Conservation (phyloP, 2,329 filamentous ascomycete species). For the Periconia sp. region DNA sequence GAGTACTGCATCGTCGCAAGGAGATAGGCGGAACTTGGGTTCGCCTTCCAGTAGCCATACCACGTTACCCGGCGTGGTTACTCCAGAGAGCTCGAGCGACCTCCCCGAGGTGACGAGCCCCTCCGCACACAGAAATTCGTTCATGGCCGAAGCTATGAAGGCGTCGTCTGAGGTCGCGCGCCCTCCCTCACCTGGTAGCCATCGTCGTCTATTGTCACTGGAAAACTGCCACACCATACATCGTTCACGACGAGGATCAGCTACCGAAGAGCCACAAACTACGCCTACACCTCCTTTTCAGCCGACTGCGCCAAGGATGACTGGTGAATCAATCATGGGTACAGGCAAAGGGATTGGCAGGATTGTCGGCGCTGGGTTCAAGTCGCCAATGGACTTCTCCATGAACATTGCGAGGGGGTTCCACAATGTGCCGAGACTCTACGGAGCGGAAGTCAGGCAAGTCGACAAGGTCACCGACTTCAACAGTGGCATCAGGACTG, state of each 20-base stretch:
- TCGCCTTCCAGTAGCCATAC: constrained; percentile 20
- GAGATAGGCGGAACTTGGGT: constrained; percentile 12
- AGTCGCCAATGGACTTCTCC: constrained; percentile 82
- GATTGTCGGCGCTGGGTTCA: constrained; percentile 75
- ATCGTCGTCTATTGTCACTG: constrained; percentile 3
- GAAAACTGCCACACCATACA: constrained; percentile 1
- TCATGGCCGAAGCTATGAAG: constrained; percentile 37
- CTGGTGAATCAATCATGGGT: constrained; percentile 60
- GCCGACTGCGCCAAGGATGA: constrained; percentile 11
- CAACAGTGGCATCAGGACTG: constrained; percentile 73
- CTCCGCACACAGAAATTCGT: constrained; percentile 21
- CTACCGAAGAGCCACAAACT: constrained; percentile 16
- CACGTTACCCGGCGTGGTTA: constrained; percentile 17
- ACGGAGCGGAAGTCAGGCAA: constrained; percentile 81
- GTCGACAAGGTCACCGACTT: constrained; percentile 77
- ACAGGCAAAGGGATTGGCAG: constrained; percentile 69
- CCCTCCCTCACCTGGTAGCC: constrained; percentile 27
- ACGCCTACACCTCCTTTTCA: constrained; percentile 7
- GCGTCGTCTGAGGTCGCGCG: constrained; percentile 32
- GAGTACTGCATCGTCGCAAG: constrained; percentile 3
- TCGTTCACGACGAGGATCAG: constrained; percentile 14
- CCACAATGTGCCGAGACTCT: constrained; percentile 81
- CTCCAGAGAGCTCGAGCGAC: constrained; percentile 4
- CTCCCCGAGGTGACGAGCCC: neutral
- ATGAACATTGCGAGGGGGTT: constrained; percentile 82